Evolutionary conservation across 352 stramenopile genomes (phyloP), one percentile per base, ranked within the genome.

Genomic region (Blastocystis sp.): DNA sequence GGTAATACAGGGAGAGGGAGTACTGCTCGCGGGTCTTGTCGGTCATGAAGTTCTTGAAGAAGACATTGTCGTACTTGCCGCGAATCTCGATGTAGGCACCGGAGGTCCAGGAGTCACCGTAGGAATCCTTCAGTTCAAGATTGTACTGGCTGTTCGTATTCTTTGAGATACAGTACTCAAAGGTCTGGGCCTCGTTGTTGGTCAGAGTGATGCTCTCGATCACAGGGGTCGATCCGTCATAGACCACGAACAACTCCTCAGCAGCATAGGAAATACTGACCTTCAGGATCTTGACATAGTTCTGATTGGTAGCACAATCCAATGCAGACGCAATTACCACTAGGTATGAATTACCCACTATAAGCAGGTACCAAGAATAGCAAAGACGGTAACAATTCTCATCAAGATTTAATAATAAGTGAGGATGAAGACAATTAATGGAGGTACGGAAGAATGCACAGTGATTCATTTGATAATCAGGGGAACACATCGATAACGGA

Each of bases 211-310:
- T n/a, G 28, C 70, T 64, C 34, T 63, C 24, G 10, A 17, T 48
- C 9, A 81, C n/a, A 9, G 65, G 21, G 45, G 52, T 40, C 21
- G 2, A 0, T 21, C 54, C 54, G n/a, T 19, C 48, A 66, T 38
- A 38, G 24, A 81, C 45, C 48, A 65, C 45, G 38, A 81, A 81
- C n/a, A 45, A 81, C 57, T 81, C 70, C 57, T 81, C 70, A 14
- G 19, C 14, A n/a, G 70, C 70, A 17, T 54, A 79, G 7, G 10
- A 11, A 0, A 24, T 64, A 6, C 40, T 63, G 28, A 38, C 63
- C 69, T 79, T 79, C 2, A 21, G 17, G 9, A 79, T 19, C 48
- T 45, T 60, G 19, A 79, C 63, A 79, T 79, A 79, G 11, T 38
- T 54, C 19, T 84, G 24, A 43, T 63, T 48, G 28, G 54, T 57